phyloP scores from a whole-genome alignment of 2,329 filamentous ascomycete genomes.

The Aphanoascus verrucosus region DNA sequence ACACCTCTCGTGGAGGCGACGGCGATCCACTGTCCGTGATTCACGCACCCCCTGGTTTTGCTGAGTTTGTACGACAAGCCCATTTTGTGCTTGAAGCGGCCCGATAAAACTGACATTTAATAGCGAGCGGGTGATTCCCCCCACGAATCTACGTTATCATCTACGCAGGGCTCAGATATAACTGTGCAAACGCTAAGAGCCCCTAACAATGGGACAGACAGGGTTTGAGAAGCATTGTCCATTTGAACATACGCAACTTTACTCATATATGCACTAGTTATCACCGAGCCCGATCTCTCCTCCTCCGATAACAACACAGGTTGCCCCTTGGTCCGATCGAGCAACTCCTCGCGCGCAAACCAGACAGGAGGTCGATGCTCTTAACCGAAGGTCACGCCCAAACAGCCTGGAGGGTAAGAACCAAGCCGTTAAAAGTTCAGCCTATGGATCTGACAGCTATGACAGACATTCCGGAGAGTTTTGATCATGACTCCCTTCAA shows the following conservation, averaged over 20 bases:
- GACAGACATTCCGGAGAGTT: slow-evolving; percentile 28
- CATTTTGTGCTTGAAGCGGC: not conserved
- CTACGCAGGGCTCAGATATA: slow-evolving; percentile 25
- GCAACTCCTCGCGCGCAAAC: slow-evolving; percentile 77
- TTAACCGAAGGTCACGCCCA: slow-evolving; percentile 46
- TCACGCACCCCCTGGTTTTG: slow-evolving; percentile 75
- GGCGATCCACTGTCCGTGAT: slow-evolving; percentile 69
- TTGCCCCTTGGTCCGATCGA: slow-evolving; percentile 56
- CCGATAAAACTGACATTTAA: slow-evolving; percentile 3
- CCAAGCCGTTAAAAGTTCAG: not conserved
- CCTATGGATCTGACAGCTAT: slow-evolving; percentile 21
- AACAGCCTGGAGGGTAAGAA: slow-evolving; percentile 63
- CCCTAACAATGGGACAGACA: not conserved
- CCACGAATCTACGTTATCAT: slow-evolving; percentile 19
- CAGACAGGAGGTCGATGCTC: slow-evolving; percentile 57
- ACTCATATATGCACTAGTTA: not conserved
- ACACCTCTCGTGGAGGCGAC: slow-evolving; percentile 42
- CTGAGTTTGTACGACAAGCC: slow-evolving; percentile 55
- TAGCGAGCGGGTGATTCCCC: slow-evolving; percentile 13
- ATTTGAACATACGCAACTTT: not conserved
- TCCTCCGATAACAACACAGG: slow-evolving; percentile 63
- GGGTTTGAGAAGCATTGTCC: slow-evolving; percentile 3
- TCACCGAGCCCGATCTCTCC: slow-evolving; percentile 45
- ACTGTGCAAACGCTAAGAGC: slow-evolving; percentile 27
- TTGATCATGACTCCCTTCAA: slow-evolving; percentile 15